phyloP scores from a whole-genome alignment of 2,329 filamentous ascomycete species.

The Epichloe elymi region DNA sequence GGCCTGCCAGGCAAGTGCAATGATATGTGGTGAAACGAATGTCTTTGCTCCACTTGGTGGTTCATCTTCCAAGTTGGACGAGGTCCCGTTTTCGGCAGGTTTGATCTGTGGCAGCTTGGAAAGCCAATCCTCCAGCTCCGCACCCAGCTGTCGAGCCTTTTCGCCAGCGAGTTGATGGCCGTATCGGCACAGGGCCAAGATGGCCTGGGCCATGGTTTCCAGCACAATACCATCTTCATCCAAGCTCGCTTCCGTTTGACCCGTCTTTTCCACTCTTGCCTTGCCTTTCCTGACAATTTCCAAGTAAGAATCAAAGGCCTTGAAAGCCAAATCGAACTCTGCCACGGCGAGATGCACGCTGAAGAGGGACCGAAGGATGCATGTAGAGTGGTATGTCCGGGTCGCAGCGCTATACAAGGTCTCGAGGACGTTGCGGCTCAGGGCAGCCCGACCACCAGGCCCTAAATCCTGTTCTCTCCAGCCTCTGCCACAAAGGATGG shows the following conservation, averaged over 20 bases:
- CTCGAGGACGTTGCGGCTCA: slow-evolving; percentile 69
- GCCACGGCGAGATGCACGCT: slow-evolving; percentile 75
- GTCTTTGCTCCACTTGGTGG: slow-evolving; percentile 23
- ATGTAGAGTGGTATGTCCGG: slow-evolving; percentile 90
- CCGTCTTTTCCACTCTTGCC: slow-evolving; percentile 67
- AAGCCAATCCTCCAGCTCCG: slow-evolving; percentile 63
- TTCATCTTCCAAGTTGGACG: slow-evolving; percentile 16
- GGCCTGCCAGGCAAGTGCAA: slow-evolving; percentile 66
- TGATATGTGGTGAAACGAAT: slow-evolving; percentile 41
- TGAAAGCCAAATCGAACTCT: slow-evolving; percentile 84
- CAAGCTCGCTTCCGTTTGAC: slow-evolving; percentile 54
- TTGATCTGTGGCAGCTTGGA: slow-evolving; percentile 37
- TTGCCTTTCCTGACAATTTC: slow-evolving; percentile 79
- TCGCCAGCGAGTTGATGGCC: slow-evolving; percentile 63
- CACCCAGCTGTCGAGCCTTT: slow-evolving; percentile 59
- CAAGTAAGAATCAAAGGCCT: slow-evolving; percentile 83
- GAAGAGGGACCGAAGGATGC: slow-evolving; percentile 77
- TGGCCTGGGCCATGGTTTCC: slow-evolving; percentile 65
- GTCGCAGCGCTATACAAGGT: slow-evolving; percentile 81
- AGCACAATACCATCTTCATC: slow-evolving; percentile 70
- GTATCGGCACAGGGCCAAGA: slow-evolving; percentile 71
- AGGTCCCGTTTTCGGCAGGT: slow-evolving; percentile 14
- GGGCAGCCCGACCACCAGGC: slow-evolving; percentile 60
- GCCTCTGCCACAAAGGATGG: slow-evolving; percentile 60
- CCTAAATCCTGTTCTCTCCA: slow-evolving; percentile 77